Conservation (phyloP, 257 asterid species). For the Primulina eburnea region DNA sequence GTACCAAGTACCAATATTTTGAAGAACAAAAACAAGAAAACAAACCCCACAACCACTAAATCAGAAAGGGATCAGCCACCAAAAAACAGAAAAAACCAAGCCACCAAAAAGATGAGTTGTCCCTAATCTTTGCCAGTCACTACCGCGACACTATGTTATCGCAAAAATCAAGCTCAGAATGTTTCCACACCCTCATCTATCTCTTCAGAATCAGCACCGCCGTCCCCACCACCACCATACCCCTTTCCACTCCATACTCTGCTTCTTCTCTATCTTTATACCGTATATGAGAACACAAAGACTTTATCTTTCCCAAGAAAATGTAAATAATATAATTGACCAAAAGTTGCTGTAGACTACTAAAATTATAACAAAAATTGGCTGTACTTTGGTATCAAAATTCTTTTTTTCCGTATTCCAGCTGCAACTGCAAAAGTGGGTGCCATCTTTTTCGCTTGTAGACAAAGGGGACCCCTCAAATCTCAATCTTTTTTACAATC, state of each 20-base stretch:
- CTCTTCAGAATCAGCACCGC: conserved; percentile 60
- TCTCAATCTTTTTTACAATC: background rate
- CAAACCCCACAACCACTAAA: conserved; percentile 27
- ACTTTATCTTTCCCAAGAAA: conserved; percentile 22
- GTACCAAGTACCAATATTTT: conserved; percentile 22
- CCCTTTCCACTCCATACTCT: conserved; percentile 22
- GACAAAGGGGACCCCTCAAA: conserved; percentile 30
- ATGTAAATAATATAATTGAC: conserved; percentile 16
- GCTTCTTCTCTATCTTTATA: conserved; percentile 11
- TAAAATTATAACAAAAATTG: conserved; percentile 3
- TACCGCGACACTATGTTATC: conserved; percentile 67
- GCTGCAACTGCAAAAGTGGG: conserved; percentile 43
- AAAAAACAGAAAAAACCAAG: conserved; percentile 35
- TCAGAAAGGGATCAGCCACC: conserved; percentile 27
- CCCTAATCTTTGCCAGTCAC: conserved; percentile 71
- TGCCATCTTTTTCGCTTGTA: conserved; percentile 22
- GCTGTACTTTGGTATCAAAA: conserved; percentile 2
- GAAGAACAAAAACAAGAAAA: conserved; percentile 36
- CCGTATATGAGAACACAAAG: conserved; percentile 29
- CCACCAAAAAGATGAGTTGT: conserved; percentile 58
- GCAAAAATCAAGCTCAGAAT: conserved; percentile 62
- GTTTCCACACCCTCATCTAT: conserved; percentile 46
- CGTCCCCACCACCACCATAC: conserved; percentile 56
- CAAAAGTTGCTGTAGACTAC: conserved; percentile 22
- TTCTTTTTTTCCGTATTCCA: conserved; percentile 26